Evolutionary conservation across 1,139 yeast genomes (phyloP).

Genomic region (Candida sojae): DNA sequence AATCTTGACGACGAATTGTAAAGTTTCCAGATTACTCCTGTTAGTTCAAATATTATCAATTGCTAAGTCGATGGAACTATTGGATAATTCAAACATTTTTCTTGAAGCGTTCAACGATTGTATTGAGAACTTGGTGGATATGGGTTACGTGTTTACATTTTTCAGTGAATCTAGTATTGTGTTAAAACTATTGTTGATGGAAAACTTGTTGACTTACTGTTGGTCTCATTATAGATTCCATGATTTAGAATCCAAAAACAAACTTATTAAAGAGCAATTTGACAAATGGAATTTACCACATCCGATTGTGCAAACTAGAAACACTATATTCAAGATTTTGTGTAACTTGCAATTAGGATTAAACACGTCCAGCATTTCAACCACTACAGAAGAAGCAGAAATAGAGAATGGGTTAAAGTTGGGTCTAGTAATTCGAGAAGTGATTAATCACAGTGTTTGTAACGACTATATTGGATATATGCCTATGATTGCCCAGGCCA

Average conservation of each 20-base stretch:
- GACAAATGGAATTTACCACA: constrained; percentile 22
- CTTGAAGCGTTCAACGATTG: constrained; percentile 35
- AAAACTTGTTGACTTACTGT: constrained; percentile 36
- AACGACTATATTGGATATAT: constrained; percentile 32
- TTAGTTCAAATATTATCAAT: constrained; percentile 17
- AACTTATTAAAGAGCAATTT: constrained; percentile 14
- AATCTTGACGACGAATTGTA: constrained; percentile 11
- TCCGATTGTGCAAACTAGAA: constrained; percentile 29
- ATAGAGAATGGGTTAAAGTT: constrained; percentile 25
- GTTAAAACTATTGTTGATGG: constrained; percentile 25
- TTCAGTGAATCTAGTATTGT: constrained; percentile 15
- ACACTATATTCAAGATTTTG: constrained; percentile 32
- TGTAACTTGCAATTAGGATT: constrained; percentile 35
- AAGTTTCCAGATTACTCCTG: constrained; percentile 13
- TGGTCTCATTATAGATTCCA: constrained; percentile 36
- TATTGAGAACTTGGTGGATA: constrained; percentile 34
- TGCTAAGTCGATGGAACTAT: constrained; percentile 12
- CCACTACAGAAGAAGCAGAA: constrained; percentile 8
- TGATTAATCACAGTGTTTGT: constrained; percentile 24
- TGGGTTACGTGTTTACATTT: constrained; percentile 25
- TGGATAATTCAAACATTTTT: constrained; percentile 32
- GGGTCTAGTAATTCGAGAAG: constrained; percentile 24
- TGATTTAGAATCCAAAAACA: constrained; percentile 7
- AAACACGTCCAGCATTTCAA: constrained; percentile 14
- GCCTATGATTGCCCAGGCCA: constrained; percentile 38